Percentiles rank a stretch among this genome's conserved stretches.
Evolutionary conservation across 2,329 filamentous ascomycete species (phyloP).

Genomic region (Fusarium protoensiforme): DNA sequence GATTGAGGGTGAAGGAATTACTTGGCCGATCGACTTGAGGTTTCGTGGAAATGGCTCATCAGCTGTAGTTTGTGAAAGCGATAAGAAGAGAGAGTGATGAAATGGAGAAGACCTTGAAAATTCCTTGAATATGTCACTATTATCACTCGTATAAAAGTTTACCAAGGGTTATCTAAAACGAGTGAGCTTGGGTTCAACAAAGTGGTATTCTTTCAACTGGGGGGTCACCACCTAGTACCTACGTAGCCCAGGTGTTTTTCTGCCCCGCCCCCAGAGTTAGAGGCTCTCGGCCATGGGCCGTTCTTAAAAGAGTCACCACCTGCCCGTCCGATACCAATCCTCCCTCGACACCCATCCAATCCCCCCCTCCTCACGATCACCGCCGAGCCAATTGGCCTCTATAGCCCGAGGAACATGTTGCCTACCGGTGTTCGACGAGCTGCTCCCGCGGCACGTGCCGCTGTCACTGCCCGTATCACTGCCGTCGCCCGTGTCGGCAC

Average conservation of each 20-base stretch:
- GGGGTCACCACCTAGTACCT: not conserved
- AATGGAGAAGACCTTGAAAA: not conserved
- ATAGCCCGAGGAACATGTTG: conserved; percentile 51
- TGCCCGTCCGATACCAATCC: not conserved
- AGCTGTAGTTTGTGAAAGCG: not conserved
- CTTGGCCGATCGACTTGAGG: not conserved
- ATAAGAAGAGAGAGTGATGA: not conserved
- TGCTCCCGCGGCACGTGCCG: conserved; percentile 44
- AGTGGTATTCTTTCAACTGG: conserved; percentile 1
- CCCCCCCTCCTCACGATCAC: conserved; percentile 15
- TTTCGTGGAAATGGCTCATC: not conserved
- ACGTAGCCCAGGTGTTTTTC: conserved; percentile 10
- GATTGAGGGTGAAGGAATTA: conserved; percentile 6
- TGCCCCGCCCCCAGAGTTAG: conserved; percentile 29
- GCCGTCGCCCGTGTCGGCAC: conserved; percentile 28
- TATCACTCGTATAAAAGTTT: not conserved
- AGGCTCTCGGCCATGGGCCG: conserved; percentile 2
- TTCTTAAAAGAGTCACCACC: conserved; percentile 19
- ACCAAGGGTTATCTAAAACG: not conserved
- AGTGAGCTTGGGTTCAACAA: not conserved
- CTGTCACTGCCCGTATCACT: conserved; percentile 9
- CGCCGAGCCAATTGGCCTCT: conserved; percentile 38
- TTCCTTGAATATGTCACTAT: not conserved
- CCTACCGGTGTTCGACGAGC: conserved; percentile 57
- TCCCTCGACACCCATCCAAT: conserved; percentile 3